These are phyloP conservation scores for Apophysomyces elegans DNA, from an alignment of 371 early-diverging fungal genomes.

Conservation along the genomic window DNA sequence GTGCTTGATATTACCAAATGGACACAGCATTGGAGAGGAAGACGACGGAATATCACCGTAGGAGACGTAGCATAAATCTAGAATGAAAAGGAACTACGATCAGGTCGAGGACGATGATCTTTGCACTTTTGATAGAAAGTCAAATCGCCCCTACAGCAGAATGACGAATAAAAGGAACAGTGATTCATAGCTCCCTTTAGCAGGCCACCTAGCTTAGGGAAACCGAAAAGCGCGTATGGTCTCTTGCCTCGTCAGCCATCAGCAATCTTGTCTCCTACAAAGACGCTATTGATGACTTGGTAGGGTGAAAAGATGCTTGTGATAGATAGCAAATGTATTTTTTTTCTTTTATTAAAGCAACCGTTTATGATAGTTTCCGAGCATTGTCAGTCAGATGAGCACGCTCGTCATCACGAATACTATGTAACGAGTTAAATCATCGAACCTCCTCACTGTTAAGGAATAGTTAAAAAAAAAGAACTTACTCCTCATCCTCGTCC, in stretches of 20 bases:
- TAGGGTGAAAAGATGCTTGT: no score
- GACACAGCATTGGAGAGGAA: conserved; percentile 33
- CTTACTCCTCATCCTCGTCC: conserved; percentile 43
- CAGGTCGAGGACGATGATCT: neutral
- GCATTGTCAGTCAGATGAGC: conserved; percentile 46
- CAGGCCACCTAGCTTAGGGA: no score
- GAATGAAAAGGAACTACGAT: no score
- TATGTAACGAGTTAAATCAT: conserved; percentile 16
- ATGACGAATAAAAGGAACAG: no score
- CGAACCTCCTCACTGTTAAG: neutral
- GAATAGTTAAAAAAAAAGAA: conserved; percentile 8
- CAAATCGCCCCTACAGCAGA: neutral
- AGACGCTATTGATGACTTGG: no score
- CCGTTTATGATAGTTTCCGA: conserved; percentile 24
- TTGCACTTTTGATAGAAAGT: neutral
- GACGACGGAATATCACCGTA: neutral
- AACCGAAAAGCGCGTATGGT: no score
- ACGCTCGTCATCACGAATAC: conserved; percentile 43
- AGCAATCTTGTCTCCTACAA: no score
- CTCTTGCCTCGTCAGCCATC: no score
- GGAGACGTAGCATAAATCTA: neutral
- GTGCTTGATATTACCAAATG: conserved; percentile 23
- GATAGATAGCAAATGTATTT: neutral
- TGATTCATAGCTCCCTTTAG: no score
- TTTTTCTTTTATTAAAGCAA: conserved; percentile 26